A percentile compares a stretch with the other conserved stretches of the same genome.
Conservation (phyloP, 306 rosid species). For the Prunus dulcis region DNA sequence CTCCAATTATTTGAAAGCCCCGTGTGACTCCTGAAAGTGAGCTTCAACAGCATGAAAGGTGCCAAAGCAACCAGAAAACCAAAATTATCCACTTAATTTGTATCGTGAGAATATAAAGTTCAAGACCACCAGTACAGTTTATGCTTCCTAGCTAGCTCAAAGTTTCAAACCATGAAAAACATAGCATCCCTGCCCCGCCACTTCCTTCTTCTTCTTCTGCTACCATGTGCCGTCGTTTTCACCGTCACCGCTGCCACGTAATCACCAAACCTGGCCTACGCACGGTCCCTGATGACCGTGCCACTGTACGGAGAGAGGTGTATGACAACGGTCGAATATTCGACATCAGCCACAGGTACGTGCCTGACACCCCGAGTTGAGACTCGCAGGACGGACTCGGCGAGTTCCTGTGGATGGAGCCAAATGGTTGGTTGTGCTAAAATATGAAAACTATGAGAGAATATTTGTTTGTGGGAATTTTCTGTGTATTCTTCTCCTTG, state of each 20-base stretch:
- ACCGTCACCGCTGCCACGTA: neutral
- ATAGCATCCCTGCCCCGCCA: neutral
- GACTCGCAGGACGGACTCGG: neutral
- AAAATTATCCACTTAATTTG: no score
- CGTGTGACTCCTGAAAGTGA: no score
- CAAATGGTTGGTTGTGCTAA: slow-evolving; percentile 60
- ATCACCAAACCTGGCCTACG: no score
- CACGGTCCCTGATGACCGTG: neutral
- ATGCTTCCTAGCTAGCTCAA: no score
- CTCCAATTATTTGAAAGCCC: no score
- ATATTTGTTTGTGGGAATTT: no score
- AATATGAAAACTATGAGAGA: no score
- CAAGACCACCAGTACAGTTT: neutral
- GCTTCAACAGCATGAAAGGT: no score
- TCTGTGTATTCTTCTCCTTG: no score
- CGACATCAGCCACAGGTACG: neutral
- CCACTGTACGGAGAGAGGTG: neutral
- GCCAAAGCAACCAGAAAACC: no score
- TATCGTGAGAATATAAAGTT: no score
- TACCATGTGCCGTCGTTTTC: neutral
- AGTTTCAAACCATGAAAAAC: neutral
- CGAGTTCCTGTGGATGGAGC: neutral
- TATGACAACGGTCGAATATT: neutral
- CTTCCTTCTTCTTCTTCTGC: neutral
- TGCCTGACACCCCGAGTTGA: neutral